Base-by-base conservation (phyloP, 352 stramenopile genomes). In the Saprolegnia diclina region DNA sequence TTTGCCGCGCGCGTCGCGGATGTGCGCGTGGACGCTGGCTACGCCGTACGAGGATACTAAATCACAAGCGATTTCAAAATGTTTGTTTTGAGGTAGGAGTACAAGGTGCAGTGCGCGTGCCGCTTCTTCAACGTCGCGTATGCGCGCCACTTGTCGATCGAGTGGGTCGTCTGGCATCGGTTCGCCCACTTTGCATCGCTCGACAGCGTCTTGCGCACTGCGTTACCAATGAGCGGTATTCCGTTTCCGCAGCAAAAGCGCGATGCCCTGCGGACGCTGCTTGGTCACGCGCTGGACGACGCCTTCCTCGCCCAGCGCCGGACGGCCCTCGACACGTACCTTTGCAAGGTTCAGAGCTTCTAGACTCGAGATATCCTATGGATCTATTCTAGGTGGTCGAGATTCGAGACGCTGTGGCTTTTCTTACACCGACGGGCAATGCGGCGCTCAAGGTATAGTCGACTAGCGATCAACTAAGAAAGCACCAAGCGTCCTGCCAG, bases 171-270 rank as follows among this genome's bases (percentile, higher is more conserved):
- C n/a, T 89, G 80, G 80, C 78, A 81, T 21, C 79, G 82, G 10
- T 89, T 87, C 62, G 82, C 82, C 14, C 72, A 87, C 56, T 89
- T 90, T 66, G 76, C 88, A 29, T 74, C 77, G 42, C 71, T 90
- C 11, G 65, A 87, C 46, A 72, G 83, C 88, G 65, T 26, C 72
- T 68, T 90, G 21, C 80, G 82, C 55, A 35, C 74, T 18, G 81
- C 80, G 10, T 69, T 90, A 1, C 79, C 79, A 26, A 77, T 89
- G 72, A 71, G 74, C 4, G 72, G 76, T 0, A 72, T 88, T n/a
- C 71, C 75, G 44, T 84, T 88, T 44, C 68, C 80, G 54, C 88
- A 87, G 57, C 75, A 77, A 64, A 77, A 80, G 35, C 80, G 78
- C 29, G 80, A 87, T 45, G 78, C 78, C 16, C 71, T 87, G 18